phyloP scores from a whole-genome alignment of 495 filamentous ascomycete species.

The Acidiella bohemica region DNA sequence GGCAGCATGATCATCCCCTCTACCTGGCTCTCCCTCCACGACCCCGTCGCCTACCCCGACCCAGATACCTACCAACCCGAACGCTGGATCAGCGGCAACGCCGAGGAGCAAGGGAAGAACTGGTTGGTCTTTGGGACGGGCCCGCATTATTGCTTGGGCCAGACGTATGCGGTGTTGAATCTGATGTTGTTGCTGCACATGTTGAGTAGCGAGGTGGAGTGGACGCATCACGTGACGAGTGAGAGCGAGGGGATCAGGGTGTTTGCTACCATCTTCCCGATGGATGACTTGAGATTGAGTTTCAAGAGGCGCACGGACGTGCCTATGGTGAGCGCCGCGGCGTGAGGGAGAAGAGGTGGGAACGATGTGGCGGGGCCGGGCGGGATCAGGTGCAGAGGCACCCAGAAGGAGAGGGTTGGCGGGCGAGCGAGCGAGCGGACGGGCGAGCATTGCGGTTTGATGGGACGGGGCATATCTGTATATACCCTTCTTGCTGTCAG shows the following conservation, averaged over 20 bases:
- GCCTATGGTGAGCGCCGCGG: not conserved
- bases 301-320: not conserved
- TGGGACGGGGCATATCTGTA: not conserved
- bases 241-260: conserved; percentile 90
- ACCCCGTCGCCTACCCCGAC: conserved; percentile 81
- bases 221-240: conserved; percentile 73
- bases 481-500: conserved; percentile 2
- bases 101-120: conserved; percentile 89
- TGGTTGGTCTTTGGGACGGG: conserved; percentile 95
- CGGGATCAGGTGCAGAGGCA: no score
- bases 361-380: no score
- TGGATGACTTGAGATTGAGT: conserved; percentile 4
- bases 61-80: conserved; percentile 86
- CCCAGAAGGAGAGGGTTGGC: not conserved
- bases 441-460: not conserved
- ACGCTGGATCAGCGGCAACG: conserved; percentile 79
- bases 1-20: conserved; percentile 90
- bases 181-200: conserved; percentile 82
- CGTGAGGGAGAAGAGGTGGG: no score
- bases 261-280: conserved; percentile 46
- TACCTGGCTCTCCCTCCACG: conserved; percentile 78
- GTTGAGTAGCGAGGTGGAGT: conserved; percentile 80
- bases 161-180: conserved; percentile 83
- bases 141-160: conserved; percentile 92
- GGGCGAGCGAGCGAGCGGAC: not conserved